These are phyloP conservation scores for Auxenochlorella pyrenoidosa DNA, from an alignment of 139 green algal genomes.

Conservation along the genomic window DNA sequence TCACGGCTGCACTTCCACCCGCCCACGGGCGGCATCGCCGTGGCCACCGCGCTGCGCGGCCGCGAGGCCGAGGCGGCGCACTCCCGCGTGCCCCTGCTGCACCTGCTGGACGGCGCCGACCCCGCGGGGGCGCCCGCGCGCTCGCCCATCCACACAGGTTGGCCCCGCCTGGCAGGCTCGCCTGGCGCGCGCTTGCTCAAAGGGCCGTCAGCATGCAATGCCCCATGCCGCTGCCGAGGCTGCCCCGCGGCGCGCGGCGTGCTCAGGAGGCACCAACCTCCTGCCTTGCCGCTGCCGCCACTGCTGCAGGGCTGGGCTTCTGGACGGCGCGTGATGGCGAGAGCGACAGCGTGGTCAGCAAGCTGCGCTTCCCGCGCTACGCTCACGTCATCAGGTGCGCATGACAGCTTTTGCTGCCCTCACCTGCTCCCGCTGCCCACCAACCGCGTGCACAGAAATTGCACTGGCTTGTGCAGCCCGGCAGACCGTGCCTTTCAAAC, in stretches of 20 bases:
- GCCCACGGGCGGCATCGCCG: conserved; percentile 7
- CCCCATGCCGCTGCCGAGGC: not conserved
- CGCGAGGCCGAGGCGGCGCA: conserved; percentile 17
- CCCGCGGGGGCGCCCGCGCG: not conserved
- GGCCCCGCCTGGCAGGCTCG: not conserved
- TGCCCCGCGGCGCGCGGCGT: too few species aligned
- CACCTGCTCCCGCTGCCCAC: too few species aligned
- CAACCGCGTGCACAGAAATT: too few species aligned
- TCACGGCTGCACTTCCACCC: conserved; percentile 24
- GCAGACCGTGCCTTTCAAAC: too few species aligned
- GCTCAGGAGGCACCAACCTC: too few species aligned
- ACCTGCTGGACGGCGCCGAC: conserved; percentile 23
- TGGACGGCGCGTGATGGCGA: conserved; percentile 33
- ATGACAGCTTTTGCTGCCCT: not conserved
- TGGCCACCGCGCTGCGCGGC: conserved; percentile 8
- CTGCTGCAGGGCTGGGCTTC: conserved; percentile 36
- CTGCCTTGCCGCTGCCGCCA: not conserved
- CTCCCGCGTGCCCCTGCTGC: conserved; percentile 38
- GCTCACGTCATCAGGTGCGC: conserved; percentile 37
- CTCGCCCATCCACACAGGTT: conserved; percentile 30
- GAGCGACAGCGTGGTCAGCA: conserved; percentile 35
- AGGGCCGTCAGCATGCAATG: too few species aligned
- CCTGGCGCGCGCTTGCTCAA: too few species aligned
- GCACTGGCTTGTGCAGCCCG: too few species aligned
- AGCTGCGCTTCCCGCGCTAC: conserved; percentile 51